A percentile compares a stretch with the other conserved stretches of the same genome.
phyloP scores from a whole-genome alignment of 2,329 filamentous ascomycete species.

The Trichoderma sp. region DNA sequence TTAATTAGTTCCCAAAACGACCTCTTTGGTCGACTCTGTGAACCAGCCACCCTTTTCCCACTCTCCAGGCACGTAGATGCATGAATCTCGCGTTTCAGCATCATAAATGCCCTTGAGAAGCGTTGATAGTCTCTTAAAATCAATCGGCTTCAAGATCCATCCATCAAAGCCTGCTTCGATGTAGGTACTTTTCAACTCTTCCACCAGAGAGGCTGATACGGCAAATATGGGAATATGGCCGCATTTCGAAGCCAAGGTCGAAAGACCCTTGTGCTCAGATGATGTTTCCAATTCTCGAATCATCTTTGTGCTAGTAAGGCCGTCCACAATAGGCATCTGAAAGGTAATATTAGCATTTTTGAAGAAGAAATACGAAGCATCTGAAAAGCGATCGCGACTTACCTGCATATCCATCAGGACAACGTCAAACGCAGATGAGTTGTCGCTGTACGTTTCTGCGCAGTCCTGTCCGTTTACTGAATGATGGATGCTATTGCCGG shows the following conservation, averaged over 20 bases:
- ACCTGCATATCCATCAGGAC: slow-evolving; percentile 94
- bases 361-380: neutral
- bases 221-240: slow-evolving; percentile 79
- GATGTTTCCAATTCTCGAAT: slow-evolving; percentile 73
- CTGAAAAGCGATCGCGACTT: slow-evolving; percentile 34
- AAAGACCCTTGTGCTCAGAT: slow-evolving; percentile 51
- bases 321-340: slow-evolving; percentile 94
- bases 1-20: neutral
- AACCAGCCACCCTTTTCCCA: slow-evolving; percentile 95
- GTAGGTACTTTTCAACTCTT: slow-evolving; percentile 68
- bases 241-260: slow-evolving; percentile 59
- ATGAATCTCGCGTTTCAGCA: slow-evolving; percentile 56
- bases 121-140: slow-evolving; percentile 72
- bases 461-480: slow-evolving; percentile 87
- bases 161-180: slow-evolving; percentile 81
- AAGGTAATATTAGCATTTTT: slow-evolving; percentile 15
- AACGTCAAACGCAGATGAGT: slow-evolving; percentile 67
- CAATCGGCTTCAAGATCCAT: slow-evolving; percentile 87
- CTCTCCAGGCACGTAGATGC: slow-evolving; percentile 67
- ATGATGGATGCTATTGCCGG: slow-evolving; percentile 69
- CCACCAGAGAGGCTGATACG: slow-evolving; percentile 79
- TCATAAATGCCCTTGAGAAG: slow-evolving; percentile 71
- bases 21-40: neutral
- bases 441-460: slow-evolving; percentile 67
- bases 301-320: slow-evolving; percentile 77